These are phyloP conservation scores for Fusarium sp. DNA, from an alignment of 2,329 filamentous ascomycete species.

Conservation along the genomic window DNA sequence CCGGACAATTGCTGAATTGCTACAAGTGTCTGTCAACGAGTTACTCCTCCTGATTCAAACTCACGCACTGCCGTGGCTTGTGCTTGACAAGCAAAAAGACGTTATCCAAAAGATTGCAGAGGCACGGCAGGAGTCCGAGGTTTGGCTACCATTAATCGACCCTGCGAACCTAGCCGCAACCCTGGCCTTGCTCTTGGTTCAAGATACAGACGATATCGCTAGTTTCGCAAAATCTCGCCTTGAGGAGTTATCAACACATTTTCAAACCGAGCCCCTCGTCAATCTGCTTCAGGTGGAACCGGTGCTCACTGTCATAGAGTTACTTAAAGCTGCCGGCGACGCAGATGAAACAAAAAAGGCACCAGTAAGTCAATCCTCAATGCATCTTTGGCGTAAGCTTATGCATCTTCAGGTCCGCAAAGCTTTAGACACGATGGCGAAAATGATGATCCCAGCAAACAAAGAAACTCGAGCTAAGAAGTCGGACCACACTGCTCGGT, in stretches of 20 bases:
- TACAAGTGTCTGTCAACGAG: constrained; percentile 78
- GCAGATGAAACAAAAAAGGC: constrained; percentile 65
- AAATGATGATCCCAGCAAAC: constrained; percentile 52
- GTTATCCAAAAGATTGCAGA: constrained; percentile 84
- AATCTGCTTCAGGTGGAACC: constrained; percentile 80
- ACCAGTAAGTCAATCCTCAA: constrained; percentile 59
- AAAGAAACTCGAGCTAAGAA: constrained; percentile 60
- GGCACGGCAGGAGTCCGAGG: constrained; percentile 76
- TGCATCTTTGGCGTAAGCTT: constrained; percentile 30
- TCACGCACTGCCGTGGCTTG: constrained; percentile 86
- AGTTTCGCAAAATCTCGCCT: constrained; percentile 75
- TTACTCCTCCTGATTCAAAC: constrained; percentile 81
- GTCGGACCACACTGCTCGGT: constrained; percentile 72
- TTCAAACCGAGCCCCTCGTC: constrained; percentile 72
- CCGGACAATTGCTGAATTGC: constrained; percentile 81
- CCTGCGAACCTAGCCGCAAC: constrained; percentile 66
- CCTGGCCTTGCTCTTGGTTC: constrained; percentile 67
- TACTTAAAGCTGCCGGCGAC: constrained; percentile 83
- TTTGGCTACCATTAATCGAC: constrained; percentile 66
- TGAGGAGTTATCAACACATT: constrained; percentile 74
- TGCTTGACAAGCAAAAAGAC: constrained; percentile 80
- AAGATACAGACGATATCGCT: constrained; percentile 68
- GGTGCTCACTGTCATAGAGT: constrained; percentile 79
- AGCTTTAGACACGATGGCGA: constrained; percentile 60
- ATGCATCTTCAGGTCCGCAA: constrained; percentile 55